Percentiles rank a stretch among this genome's conserved stretches.
phyloP scores from a whole-genome alignment of 2,329 filamentous ascomycete genomes.

The Botrytis galanthina region DNA sequence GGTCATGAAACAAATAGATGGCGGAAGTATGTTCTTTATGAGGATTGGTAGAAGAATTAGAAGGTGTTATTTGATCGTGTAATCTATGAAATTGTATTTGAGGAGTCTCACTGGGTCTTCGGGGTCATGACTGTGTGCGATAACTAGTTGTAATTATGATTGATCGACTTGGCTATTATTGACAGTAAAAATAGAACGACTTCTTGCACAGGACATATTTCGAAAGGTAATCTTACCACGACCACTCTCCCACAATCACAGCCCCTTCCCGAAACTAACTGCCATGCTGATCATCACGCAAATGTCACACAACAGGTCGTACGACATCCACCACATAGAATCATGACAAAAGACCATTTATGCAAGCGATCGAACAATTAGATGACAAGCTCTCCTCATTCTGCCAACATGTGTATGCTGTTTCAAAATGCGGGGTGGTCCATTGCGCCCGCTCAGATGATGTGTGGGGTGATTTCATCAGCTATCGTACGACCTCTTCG shows the following conservation, averaged over 20 bases:
- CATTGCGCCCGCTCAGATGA: constrained; percentile 4
- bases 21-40: neutral
- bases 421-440: constrained; percentile 7
- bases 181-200: neutral
- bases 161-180: neutral
- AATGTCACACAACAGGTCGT: neutral
- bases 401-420: neutral
- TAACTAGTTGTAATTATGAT: neutral
- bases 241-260: neutral
- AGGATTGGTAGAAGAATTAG: neutral
- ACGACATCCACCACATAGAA: neutral
- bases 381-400: neutral
- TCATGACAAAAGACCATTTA: neutral
- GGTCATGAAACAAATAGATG: neutral
- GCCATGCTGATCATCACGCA: neutral
- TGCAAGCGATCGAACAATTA: neutral
- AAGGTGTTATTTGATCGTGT: neutral
- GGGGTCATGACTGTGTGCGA: neutral
- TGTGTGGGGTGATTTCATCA: constrained; percentile 7
- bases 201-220: neutral
- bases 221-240: neutral
- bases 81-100: neutral
- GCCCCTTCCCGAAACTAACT: neutral
- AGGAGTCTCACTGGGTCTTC: neutral
- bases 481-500: constrained; percentile 10